Percentiles rank a stretch among this genome's conserved stretches.
Evolutionary conservation across 2,329 filamentous ascomycete species (phyloP).

Genomic region (Decorospora gaudefroyi): DNA sequence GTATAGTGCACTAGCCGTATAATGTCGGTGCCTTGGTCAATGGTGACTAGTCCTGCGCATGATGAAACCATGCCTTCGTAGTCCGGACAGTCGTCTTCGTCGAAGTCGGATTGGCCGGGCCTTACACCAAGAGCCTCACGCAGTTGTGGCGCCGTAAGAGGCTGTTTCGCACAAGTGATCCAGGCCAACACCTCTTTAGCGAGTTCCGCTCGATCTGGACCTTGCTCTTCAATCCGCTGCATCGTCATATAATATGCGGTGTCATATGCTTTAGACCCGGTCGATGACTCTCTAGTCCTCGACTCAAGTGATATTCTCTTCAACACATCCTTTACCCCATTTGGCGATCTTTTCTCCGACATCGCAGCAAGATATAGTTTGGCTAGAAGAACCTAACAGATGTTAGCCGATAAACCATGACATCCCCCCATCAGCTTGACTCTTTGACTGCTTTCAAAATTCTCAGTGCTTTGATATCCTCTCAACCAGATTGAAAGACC

Average conservation of each 20-base stretch:
- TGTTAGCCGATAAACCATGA: no score
- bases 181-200: not conserved
- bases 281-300: no score
- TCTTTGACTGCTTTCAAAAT: no score
- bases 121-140: conserved; percentile 21
- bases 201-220: not conserved
- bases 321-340: not conserved
- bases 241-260: not conserved
- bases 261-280: not conserved
- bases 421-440: no score
- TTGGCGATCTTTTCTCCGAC: not conserved
- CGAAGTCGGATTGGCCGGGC: conserved; percentile 3
- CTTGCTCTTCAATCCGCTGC: not conserved
- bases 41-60: conserved; percentile 39
- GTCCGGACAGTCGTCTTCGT: conserved; percentile 19
- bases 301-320: not conserved
- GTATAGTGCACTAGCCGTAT: conserved; percentile 40
- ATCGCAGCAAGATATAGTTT: not conserved
- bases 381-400: no score
- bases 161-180: not conserved
- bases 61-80: conserved; percentile 21
- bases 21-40: conserved; percentile 34
- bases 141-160: conserved; percentile 9
- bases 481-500: no score
- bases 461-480: no score